Evolutionary conservation across 441 rosid genomes (phyloP).

Genomic region (Erodium chrysanthum): DNA sequence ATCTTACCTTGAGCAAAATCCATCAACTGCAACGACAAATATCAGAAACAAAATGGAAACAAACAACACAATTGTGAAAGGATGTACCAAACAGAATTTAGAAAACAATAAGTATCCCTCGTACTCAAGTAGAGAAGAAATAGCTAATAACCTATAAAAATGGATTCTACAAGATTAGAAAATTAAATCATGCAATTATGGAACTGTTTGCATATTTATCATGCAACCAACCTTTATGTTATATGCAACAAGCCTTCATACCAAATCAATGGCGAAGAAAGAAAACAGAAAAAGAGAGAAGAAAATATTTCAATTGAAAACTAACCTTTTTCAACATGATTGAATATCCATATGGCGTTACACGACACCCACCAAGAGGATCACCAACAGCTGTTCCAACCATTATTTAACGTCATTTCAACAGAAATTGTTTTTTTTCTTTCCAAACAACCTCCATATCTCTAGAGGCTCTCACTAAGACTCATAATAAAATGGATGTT

Average conservation of each 20-base stretch:
- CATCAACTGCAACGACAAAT: conserved; percentile 49
- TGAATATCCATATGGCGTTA: conserved; percentile 87
- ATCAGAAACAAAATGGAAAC: background rate
- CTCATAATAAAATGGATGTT: background rate
- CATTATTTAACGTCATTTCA: conserved; percentile 12
- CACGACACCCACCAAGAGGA: conserved; percentile 80
- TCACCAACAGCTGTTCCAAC: conserved; percentile 60
- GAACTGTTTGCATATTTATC: background rate
- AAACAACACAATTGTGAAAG: background rate
- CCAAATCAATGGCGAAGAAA: background rate
- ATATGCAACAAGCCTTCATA: background rate
- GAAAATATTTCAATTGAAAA: conserved; percentile 7
- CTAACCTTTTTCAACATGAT: conserved; percentile 72
- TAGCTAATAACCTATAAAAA: background rate
- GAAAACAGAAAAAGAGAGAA: background rate
- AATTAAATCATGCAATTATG: conserved; percentile 1
- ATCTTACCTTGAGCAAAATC: conserved; percentile 73
- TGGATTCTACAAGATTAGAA: background rate
- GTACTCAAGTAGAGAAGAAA: conserved; percentile 4
- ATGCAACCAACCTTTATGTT: conserved; percentile 1
- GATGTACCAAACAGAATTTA: background rate
- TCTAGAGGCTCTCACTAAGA: background rate
- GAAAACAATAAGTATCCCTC: background rate
- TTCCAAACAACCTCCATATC: background rate
- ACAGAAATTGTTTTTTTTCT: background rate